Percentiles rank a stretch among this genome's conserved stretches.
Conservation (phyloP, 495 filamentous ascomycete genomes). For the Copromyces sp. region DNA sequence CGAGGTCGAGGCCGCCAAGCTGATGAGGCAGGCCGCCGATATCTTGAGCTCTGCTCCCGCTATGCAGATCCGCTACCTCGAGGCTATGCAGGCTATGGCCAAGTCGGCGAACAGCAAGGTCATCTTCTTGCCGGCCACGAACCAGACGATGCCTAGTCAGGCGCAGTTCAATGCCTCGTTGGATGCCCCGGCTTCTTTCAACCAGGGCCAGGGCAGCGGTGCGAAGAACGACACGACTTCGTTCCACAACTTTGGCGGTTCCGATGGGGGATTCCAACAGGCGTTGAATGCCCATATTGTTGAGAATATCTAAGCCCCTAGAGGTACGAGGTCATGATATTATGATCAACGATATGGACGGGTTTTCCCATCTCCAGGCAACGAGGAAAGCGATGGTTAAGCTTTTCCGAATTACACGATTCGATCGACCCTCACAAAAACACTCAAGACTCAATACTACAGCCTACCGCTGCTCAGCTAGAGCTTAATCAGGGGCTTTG, state of each 20-base stretch:
- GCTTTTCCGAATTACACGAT: neutral
- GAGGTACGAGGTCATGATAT: neutral
- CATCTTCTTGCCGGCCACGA: conserved; percentile 74
- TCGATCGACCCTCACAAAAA: neutral
- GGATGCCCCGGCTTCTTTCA: conserved; percentile 4
- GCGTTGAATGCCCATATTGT: conserved; percentile 79
- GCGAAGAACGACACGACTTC: conserved; percentile 4
- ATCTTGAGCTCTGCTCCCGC: conserved; percentile 87
- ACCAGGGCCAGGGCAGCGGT: conserved; percentile 15
- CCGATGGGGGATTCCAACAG: conserved; percentile 57
- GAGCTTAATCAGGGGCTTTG: neutral
- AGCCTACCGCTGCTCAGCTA: neutral
- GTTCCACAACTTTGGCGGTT: conserved; percentile 34
- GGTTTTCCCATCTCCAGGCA: neutral
- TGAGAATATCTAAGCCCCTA: conserved; percentile 63
- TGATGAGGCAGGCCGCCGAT: conserved; percentile 97
- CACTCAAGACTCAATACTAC: neutral
- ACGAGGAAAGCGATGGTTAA: neutral
- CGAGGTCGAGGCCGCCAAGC: conserved; percentile 91
- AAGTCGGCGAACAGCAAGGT: conserved; percentile 94
- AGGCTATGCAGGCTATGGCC: conserved; percentile 99
- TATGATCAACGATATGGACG: neutral
- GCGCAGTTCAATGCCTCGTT: conserved; percentile 25
- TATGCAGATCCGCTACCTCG: conserved; percentile 98
- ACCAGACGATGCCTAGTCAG: conserved; percentile 52